Evolutionary conservation across 768 basidiomycete species (phyloP).

Genomic region (Thelephora aurantiotincta): DNA sequence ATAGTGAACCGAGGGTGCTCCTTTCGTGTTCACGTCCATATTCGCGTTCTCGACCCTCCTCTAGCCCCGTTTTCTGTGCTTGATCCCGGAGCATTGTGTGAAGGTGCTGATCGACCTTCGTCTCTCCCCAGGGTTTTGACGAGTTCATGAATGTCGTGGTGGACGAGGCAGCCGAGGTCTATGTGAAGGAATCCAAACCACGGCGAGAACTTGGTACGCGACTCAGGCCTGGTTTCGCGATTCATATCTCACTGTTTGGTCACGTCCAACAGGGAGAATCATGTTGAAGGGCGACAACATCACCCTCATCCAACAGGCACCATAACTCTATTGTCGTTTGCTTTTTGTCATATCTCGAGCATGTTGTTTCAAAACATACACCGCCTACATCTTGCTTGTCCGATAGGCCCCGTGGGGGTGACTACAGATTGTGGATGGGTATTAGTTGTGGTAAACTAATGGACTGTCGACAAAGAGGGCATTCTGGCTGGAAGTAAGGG

Average conservation of each 20-base stretch:
- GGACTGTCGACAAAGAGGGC: slow-evolving; percentile 74
- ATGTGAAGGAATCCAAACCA: slow-evolving; percentile 79
- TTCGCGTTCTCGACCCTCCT: slow-evolving; percentile 1
- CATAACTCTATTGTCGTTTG: slow-evolving; percentile 10
- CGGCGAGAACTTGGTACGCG: slow-evolving; percentile 67
- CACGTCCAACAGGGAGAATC: slow-evolving; percentile 57
- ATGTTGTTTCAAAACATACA: slow-evolving; percentile 10
- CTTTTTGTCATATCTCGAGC: not conserved
- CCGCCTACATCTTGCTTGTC: slow-evolving; percentile 5
- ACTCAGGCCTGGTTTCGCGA: slow-evolving; percentile 2
- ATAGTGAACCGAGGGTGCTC: not conserved
- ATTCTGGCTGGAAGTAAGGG: slow-evolving; percentile 47
- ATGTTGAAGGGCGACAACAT: slow-evolving; percentile 97
- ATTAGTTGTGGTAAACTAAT: slow-evolving; percentile 54
- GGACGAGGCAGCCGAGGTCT: slow-evolving; percentile 88
- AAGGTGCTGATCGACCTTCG: slow-evolving; percentile 12
- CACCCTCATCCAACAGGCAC: slow-evolving; percentile 79
- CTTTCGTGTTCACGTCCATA: slow-evolving; percentile 9
- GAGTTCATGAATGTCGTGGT: slow-evolving; percentile 99
- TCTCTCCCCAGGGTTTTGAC: slow-evolving; percentile 74
- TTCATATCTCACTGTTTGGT: slow-evolving; percentile 1
- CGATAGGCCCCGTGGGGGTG: not conserved
- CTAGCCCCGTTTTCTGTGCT: slow-evolving; percentile 1
- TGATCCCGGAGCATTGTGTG: not conserved
- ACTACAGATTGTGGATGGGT: slow-evolving; percentile 75